Conservation (phyloP, 2,329 filamentous ascomycete genomes). For the Arthrocladium fulminans region DNA sequence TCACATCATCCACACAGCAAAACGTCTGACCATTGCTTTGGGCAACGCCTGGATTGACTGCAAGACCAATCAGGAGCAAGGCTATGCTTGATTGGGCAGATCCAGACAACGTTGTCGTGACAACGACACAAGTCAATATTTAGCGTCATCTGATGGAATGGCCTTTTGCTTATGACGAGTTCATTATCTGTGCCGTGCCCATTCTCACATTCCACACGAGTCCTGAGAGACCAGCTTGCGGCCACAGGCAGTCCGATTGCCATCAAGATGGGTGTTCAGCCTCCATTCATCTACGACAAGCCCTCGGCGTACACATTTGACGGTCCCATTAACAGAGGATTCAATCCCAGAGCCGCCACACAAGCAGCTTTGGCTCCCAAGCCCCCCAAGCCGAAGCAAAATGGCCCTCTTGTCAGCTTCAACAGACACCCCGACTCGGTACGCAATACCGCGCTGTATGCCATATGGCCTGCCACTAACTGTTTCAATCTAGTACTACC, state of each 20-base stretch:
- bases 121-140: neutral
- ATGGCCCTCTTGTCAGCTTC: constrained; percentile 71
- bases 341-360: constrained; percentile 80
- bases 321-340: constrained; percentile 46
- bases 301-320: constrained; percentile 46
- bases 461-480: neutral
- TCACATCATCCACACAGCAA: no score
- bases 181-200: neutral
- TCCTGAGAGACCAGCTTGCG: neutral
- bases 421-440: constrained; percentile 76
- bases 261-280: constrained; percentile 45
- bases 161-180: neutral
- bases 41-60: no score
- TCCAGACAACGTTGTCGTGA: neutral
- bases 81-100: neutral
- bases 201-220: constrained; percentile 5
- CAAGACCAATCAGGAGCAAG: no score
- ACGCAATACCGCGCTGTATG: constrained; percentile 28
- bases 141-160: neutral
- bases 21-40: no score
- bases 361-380: constrained; percentile 65
- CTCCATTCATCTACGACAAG: constrained; percentile 67
- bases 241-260: neutral
- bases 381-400: constrained; percentile 51
- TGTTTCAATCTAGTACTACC: constrained; percentile 31